Conservation (phyloP, 1,139 yeast species). For the Groenewaldozyma sp. region DNA sequence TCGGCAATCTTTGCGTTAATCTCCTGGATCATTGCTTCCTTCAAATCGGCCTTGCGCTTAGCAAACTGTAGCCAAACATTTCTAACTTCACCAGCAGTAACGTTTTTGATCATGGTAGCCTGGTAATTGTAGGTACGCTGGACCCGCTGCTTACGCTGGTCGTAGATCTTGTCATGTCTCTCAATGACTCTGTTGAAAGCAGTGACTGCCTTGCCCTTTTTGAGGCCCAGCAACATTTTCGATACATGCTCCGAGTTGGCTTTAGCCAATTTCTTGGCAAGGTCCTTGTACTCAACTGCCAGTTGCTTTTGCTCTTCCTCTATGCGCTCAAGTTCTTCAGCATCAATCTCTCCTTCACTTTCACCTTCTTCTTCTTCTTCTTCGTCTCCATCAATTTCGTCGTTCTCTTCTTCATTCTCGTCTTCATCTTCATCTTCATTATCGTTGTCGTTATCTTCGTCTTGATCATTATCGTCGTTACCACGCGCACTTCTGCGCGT, state of each 20-base stretch:
- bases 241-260: conserved; percentile 24
- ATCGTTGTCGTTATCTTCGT: background rate
- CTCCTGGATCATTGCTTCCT: conserved; percentile 17
- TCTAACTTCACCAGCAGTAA: conserved; percentile 22
- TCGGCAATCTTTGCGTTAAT: conserved; percentile 15
- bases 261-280: conserved; percentile 23
- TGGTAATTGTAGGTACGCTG: conserved; percentile 16
- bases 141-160: conserved; percentile 15
- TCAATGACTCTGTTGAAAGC: conserved; percentile 18
- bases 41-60: conserved; percentile 18
- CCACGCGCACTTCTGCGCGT: too few relatives aligned
- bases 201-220: conserved; percentile 17
- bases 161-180: conserved; percentile 17
- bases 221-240: conserved; percentile 21
- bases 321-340: background rate
- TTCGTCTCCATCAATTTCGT: background rate
- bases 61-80: conserved; percentile 25
- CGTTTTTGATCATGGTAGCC: conserved; percentile 17
- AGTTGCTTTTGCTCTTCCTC: conserved; percentile 22
- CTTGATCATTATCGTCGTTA: background rate
- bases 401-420: background rate
- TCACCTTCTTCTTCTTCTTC: conserved; percentile 1
- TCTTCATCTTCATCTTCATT: conserved; percentile 3
- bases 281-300: conserved; percentile 22
- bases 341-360: background rate